Base-by-base conservation (phyloP, 116 monocot genomes). In the Trichopus zeylanicus region DNA sequence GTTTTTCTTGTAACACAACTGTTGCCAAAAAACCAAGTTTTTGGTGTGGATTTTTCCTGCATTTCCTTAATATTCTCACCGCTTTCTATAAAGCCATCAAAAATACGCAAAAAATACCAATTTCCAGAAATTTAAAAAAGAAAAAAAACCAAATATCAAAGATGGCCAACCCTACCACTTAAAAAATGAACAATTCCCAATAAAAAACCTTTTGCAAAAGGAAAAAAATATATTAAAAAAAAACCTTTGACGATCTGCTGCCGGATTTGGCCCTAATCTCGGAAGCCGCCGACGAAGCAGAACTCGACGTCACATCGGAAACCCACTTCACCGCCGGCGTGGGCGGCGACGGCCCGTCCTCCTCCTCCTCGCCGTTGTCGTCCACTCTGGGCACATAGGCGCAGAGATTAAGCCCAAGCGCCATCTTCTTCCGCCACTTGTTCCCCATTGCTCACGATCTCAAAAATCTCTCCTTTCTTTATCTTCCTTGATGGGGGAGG, bases 401-500 rank as follows among this genome's bases (percentile, higher is more conserved):
- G 49, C 49, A 49, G 23, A 49, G 49, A 24, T 67, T 82, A n/a
- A 79, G 46, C 55, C 80, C 80, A 18, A 91, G 72, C 26, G 75
- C 74, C 31, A 34, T 22, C 80, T 80, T 86, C 57, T 72, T 76
- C 64, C 77, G 85, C 70, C 73, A 61, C 91, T 87, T 86, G 85
- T 85, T 89, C 49, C 9, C 12, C 68, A 18, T 13, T 22, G 8
- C 49, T 22, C 49, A 49, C 18, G 42, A 16, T 42, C n/a, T 13
- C 12, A 42, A n/a, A 42, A n/a, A 4, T 33, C 32, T 33, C 32
- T 8, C 32, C 8, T 33, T 33, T 33, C 32, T 33, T 8, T 33
- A 4, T 33, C 8, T 8, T 33, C 32, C 32, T 33, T 13, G 46
- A 11, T 3, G 1, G 19, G 8, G 5, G 20, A 22, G 19, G 49